Evolutionary conservation across 371 early-diverging fungal species (phyloP).

Genomic region (Blastocladiella emersonii): DNA sequence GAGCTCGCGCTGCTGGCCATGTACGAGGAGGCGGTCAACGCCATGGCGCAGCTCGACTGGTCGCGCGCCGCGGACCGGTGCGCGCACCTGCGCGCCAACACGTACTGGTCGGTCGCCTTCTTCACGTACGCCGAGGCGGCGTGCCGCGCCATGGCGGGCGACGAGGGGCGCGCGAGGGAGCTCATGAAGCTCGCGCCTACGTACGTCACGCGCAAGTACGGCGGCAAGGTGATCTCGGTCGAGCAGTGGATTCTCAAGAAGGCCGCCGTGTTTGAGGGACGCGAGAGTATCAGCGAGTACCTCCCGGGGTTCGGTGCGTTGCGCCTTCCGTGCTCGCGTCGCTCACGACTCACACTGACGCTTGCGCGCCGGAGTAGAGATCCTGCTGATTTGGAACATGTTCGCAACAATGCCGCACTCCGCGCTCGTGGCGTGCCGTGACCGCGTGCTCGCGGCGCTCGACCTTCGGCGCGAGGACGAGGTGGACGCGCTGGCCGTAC

Average conservation of each 20-base stretch:
- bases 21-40: not conserved
- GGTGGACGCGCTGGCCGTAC: not conserved
- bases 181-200: not conserved
- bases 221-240: not conserved
- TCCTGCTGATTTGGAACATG: conserved; percentile 1
- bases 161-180: not conserved
- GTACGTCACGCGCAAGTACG: not conserved
- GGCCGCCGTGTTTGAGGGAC: not conserved
- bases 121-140: not conserved
- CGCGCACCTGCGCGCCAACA: not conserved
- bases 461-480: not conserved
- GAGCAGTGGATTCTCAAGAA: conserved; percentile 1
- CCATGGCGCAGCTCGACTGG: not conserved
- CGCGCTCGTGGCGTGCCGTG: not conserved
- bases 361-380: not conserved
- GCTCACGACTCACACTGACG: not conserved
- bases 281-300: not conserved
- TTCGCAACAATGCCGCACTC: not conserved
- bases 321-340: not conserved
- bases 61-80: not conserved
- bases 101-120: conserved; percentile 3
- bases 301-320: not conserved
- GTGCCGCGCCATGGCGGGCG: not conserved
- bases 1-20: not conserved
- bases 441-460: not conserved